Base-by-base conservation (phyloP, 331 rosid species). In the Malus hybrid region DNA sequence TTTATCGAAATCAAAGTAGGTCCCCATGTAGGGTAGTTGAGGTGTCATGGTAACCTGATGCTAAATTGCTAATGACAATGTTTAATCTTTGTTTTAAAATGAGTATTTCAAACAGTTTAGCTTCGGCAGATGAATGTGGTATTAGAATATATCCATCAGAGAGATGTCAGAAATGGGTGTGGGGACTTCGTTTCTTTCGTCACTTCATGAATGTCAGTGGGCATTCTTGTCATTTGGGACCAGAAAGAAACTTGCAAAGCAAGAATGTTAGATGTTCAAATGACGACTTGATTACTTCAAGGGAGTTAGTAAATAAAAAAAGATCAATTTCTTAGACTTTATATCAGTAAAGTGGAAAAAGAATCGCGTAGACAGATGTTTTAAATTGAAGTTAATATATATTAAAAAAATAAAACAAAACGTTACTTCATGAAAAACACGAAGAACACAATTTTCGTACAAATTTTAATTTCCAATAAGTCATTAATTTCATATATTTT, bases 201-300 rank as follows among this genome's bases (percentile, higher is more conserved):
- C 48, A 42, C 46, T 42, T 0, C 8, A 4, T 9, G 20, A 67
- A 46, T 71, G 88, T 83, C 90, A 78, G 87, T 19, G 76, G 81
- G 76, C 60, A 50, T 66, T 39, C 5, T 61, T 18, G 80, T 79
- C 77, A 70, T 80, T 81, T 76, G 12, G 24, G 7, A 19, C 16
- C 31, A 1, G 1, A 5, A 42, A 31, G 5, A 1, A 46, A 46
- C 63, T 46, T 74, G 48, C 14, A 4, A 19, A 18, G 70, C 50
- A 44, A 29, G 48, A 42, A 42, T 27, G 28, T 27, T 6, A 3
- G 44, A 73, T 4, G 3, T 39, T 24, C 20, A 60, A 61, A 73
- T 27, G 44, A 61, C 42, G 22, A 52, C 57, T 18, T 16, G 9
- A 52, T 52, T 18, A 52, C 27, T 56, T 34, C 5, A 72, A 36